phyloP scores from a whole-genome alignment of 345 rosid species.

The Reutealis trisperma region DNA sequence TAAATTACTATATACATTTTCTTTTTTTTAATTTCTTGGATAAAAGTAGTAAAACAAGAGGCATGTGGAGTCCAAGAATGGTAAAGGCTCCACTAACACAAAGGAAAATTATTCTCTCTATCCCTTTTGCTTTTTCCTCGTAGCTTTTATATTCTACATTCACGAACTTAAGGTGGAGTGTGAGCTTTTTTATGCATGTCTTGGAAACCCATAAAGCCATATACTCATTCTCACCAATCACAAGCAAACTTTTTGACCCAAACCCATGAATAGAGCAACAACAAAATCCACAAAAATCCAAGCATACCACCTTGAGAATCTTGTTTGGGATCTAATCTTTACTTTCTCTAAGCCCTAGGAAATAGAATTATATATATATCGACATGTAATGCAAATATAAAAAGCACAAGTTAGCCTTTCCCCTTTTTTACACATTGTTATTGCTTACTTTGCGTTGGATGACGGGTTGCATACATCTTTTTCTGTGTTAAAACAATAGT shows the following conservation, averaged over 20 bases:
- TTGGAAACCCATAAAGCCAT: conserved; percentile 13
- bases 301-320: conserved; percentile 13
- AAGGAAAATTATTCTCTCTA: conserved; percentile 18
- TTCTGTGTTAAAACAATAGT: not conserved
- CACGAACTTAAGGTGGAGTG: not conserved
- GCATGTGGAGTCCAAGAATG: conserved; percentile 20
- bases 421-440: not conserved
- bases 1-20: no score
- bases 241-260: conserved; percentile 28
- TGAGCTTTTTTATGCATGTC: conserved; percentile 20
- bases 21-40: not conserved
- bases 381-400: conserved; percentile 1
- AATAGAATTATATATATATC: not conserved
- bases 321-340: conserved; percentile 35
- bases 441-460: conserved; percentile 16
- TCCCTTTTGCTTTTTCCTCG: conserved; percentile 6
- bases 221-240: conserved; percentile 15
- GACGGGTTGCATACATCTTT: conserved; percentile 9
- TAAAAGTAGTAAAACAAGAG: conserved; percentile 5
- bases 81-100: conserved; percentile 30
- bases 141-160: not conserved
- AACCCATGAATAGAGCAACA: conserved; percentile 16
- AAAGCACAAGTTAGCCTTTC: conserved; percentile 7
- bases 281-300: conserved; percentile 18
- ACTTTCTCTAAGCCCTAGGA: conserved; percentile 37